phyloP scores from a whole-genome alignment of 306 rosid genomes.

The Gleditsia sinensis region DNA sequence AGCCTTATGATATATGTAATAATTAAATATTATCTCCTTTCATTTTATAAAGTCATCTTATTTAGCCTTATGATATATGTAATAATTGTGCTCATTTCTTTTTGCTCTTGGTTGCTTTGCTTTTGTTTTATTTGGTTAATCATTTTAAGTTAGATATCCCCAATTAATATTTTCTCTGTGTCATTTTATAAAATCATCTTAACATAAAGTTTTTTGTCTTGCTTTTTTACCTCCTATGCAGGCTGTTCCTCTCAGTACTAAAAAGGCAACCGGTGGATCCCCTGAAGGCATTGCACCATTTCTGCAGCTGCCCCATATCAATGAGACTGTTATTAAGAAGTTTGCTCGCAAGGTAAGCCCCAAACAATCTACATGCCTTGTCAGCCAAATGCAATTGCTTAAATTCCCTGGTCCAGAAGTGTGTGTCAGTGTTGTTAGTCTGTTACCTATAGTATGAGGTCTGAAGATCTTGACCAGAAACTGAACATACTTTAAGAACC shows the following conservation, averaged over 20 bases:
- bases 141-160: neutral
- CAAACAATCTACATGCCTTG: neutral
- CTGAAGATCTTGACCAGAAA: conserved; percentile 20
- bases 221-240: conserved; percentile 38
- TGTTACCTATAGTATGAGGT: conserved; percentile 15
- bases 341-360: conserved; percentile 79
- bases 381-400: conserved; percentile 20
- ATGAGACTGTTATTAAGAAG: conserved; percentile 78
- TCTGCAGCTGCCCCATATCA: conserved; percentile 91
- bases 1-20: neutral
- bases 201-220: conserved; percentile 10
- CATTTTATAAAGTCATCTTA: neutral
- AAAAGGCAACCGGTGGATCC: conserved; percentile 82
- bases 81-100: conserved; percentile 12
- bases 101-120: neutral
- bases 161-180: conserved; percentile 6
- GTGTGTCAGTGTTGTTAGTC: conserved; percentile 11
- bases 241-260: conserved; percentile 96
- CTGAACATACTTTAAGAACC: neutral
- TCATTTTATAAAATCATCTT: conserved; percentile 9
- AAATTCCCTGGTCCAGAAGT: conserved; percentile 6
- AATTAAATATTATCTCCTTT: neutral
- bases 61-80: no score
- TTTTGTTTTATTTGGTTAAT: neutral
- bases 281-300: conserved; percentile 94